Base-by-base conservation (phyloP, 2,329 filamentous ascomycete species). In the Chaetomium sp. region DNA sequence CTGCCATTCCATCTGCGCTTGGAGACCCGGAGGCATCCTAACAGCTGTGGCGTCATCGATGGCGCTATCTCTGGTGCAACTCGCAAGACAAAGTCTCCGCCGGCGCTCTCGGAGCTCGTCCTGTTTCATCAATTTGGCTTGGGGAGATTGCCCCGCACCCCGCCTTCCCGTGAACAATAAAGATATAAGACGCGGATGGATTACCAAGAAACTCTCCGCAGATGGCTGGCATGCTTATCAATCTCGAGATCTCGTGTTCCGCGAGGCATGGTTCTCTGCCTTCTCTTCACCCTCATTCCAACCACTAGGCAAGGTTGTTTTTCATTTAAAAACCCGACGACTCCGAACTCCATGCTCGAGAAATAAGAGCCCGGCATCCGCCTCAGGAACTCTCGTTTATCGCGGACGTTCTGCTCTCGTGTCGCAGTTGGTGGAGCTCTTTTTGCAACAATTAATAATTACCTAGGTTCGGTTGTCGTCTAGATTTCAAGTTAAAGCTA, bases 21-120 rank as follows among this genome's bases (percentile, higher is more conserved):
- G 35, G 11, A 35, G 41, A 27, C 56, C 27, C 8, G 51, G 11
- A 52, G 42, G 51, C 51, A 51, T 57, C 51, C 52, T 48, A 46
- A 49, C 6, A 44, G 10, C 40, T 48, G 46, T 62, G 55, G 60
- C 61, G 60, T 58, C 61, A 65, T 65, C 58, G 60, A 65, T 64
- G 61, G 60, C 61, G 60, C 58, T 59, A 62, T 61, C 7, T n/a
- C 34, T 3, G 5, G 45, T 14, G n/a, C 8, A 32, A 19, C 19
- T 34, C 12, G 44, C 34, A 35, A 35, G 5, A 14, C 44, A 38
- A 38, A 38, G 11, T 12, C 36, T 12, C 7, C 7, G 11, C 36
- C 8, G 36, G 36, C 36, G 11, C 11, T 38, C 19, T 32, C 42
- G 6, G 14, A 8, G 11, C 8, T 10, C 19, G 32, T 8, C 42